Evolutionary conservation across 805 yeast genomes (phyloP), one percentile per base, ranked within the genome.

Genomic region (Hanseniaspora clermontiae): DNA sequence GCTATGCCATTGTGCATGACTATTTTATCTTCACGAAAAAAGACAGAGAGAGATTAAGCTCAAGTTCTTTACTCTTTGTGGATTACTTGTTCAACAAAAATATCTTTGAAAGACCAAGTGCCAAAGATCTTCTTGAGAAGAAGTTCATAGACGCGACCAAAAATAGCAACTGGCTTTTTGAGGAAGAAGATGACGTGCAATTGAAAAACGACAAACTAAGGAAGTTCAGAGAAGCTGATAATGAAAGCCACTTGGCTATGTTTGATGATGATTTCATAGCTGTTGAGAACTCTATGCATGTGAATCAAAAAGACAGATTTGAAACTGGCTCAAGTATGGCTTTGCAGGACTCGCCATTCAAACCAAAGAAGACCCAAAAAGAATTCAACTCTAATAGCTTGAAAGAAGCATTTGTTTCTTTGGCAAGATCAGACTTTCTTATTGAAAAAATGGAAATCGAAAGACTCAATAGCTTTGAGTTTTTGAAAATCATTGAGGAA

Each of bases 11-110:
- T 39, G 74, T 72, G 63, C 72, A 72, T 51, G 76, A 71, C 15
- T 57, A 65, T 6, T 72, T 53, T 19, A 53, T 53, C 9, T 53
- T 53, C n/a, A 24, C 36, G 8, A 53, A 53, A 31, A 53, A 53
- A 19, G 57, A 53, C 31, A 20, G 57, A 39, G 51, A 53, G 20
- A 38, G 57, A 19, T 37, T 53, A 14, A 53, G 51, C 81, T 3
- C 60, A 63, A n/a, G 74, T 76, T 17, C 85, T 86, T 61, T 80
- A 80, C 61, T 83, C 78, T 62, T 91, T 93, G 69, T 80, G 88
- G 24, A 67, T 69, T 29, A 68, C 68, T 55, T 91, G 97, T 68
- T 93, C 54, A 78, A 80, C 42, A 86, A 81, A 66, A 81, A 83
- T 60, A 90, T 95, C 31, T 67, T 67, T 14, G 70, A 74, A 47